Evolutionary conservation across 176 grass and related monocot genomes (phyloP).

Genomic region (Tillandsia leiboldiana): DNA sequence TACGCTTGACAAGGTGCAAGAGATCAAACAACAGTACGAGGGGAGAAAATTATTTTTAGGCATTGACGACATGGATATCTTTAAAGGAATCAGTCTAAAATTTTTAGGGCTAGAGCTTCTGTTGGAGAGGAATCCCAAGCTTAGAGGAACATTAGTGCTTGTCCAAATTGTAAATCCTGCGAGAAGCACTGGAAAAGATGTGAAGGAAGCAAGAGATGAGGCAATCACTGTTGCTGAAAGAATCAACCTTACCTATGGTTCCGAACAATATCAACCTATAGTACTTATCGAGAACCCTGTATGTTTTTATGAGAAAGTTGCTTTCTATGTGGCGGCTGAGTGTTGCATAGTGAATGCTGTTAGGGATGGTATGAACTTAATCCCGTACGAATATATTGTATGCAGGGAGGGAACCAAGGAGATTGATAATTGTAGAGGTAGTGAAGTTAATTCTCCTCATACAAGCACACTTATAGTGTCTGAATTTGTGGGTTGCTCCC

Average conservation of each 20-base stretch:
- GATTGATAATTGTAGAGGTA: background rate
- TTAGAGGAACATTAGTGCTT: conserved; percentile 28
- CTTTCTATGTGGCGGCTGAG: conserved; percentile 44
- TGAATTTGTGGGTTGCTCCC: conserved; percentile 55
- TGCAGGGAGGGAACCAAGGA: conserved; percentile 30
- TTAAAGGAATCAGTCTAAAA: conserved; percentile 56
- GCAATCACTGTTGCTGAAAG: conserved; percentile 26
- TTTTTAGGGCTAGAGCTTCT: conserved; percentile 51
- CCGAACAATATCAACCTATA: conserved; percentile 31
- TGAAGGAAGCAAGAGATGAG: conserved; percentile 37
- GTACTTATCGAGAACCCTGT: conserved; percentile 35
- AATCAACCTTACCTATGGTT: conserved; percentile 40
- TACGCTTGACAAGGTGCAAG: conserved; percentile 31
- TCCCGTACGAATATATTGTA: conserved; percentile 47
- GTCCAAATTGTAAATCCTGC: conserved; percentile 52
- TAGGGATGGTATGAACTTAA: conserved; percentile 44
- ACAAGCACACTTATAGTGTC: conserved; percentile 46
- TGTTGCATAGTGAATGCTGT: conserved; percentile 52
- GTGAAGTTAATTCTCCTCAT: conserved; percentile 2
- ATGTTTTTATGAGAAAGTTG: conserved; percentile 42
- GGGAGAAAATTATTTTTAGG: conserved; percentile 32
- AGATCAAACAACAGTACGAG: conserved; percentile 31
- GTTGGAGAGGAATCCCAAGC: conserved; percentile 19
- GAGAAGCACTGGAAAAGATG: conserved; percentile 35
- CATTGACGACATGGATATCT: conserved; percentile 53